Base-by-base conservation (phyloP, 371 early-diverging fungal species). In the Zychaea mexicana region DNA sequence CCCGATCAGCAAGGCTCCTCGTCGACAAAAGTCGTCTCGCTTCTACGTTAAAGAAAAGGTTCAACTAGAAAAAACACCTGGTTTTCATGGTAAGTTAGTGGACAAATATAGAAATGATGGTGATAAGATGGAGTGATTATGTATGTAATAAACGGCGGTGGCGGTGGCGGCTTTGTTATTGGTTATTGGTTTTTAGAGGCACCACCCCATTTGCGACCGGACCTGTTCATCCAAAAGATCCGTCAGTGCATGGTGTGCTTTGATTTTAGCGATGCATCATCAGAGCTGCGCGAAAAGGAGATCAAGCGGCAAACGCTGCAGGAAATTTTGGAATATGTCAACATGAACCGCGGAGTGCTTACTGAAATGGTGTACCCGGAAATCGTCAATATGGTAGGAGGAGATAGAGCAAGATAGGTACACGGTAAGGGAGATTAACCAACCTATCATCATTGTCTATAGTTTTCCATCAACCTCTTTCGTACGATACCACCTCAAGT, bases 401-500 rank as follows among this genome's bases (percentile, higher is more conserved):
- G 15, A 46, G 15, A 15, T 8, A 15, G 3, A 46, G 22, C 31
- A 17, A 30, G 15, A 8, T 19, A 4, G 13, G 15, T 8, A 17
- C 21, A 6, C 2, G 2, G 4, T 31, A 6, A n/a, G 27, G 21
- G 6, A 30, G 12, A 17, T 15, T 27, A n/a, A 24, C 19, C 17
- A 28, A 30, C 28, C 26, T 30, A n/a, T n/a, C 8, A 31, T 36
- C 0, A 52, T 52, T 26, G 1, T 52, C 52, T 15, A 46, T 75
- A 95, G 94, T 93, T 96, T 85, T 85, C 91, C 36, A 79, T 87
- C 30, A 98, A 98, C 73, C 81, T 97, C 22, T 98, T 98, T 78
- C 86, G 98, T 46, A 92, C 97, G 1, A 92, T 98, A 32, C 97
- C 98, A 3, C 97, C 98, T 10, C 96, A 94, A 77, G 90, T 94